A percentile compares a stretch with the other conserved stretches of the same genome.
These are phyloP conservation scores for Trypanosomatidae sp. DNA, from an alignment of 208 protist genomes.

Conservation along the genomic window DNA sequence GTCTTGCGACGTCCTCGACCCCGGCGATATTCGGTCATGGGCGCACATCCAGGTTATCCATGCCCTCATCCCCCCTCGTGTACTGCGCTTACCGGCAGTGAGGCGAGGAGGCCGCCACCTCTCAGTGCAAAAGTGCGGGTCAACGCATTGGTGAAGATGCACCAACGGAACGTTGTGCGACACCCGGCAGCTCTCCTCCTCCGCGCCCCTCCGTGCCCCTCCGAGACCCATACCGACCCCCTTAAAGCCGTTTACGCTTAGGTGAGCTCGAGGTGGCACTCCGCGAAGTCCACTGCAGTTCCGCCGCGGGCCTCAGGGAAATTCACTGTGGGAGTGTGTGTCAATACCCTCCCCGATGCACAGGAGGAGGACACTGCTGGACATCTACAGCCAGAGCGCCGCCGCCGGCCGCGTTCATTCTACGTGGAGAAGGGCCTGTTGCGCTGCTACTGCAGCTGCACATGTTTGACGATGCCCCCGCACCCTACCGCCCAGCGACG, in stretches of 20 bases:
- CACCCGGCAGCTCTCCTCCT: not conserved
- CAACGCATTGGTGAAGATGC: not conserved
- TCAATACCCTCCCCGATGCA: not conserved
- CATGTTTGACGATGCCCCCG: not conserved
- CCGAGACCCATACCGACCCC: too few species aligned
- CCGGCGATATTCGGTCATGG: not conserved
- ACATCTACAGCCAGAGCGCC: not conserved
- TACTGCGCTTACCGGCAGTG: not conserved
- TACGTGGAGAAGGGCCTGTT: not conserved
- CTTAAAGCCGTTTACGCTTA: not conserved
- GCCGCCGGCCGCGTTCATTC: not conserved
- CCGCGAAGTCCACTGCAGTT: not conserved
- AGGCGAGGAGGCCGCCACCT: not conserved
- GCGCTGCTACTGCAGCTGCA: not conserved
- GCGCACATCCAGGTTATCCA: not conserved
- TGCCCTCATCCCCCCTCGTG: not conserved
- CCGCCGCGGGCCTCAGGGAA: not conserved
- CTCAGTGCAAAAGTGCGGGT: not conserved
- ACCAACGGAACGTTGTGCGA: not conserved
- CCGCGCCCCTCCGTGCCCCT: not conserved
- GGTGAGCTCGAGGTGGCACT: not conserved
- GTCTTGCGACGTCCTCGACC: not conserved
- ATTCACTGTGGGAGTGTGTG: not conserved
- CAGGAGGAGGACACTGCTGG: not conserved
- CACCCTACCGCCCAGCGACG: not conserved